Conservation (phyloP, 1,284 basidiomycete species). For the Apiotrichum mycotoxinovorans region DNA sequence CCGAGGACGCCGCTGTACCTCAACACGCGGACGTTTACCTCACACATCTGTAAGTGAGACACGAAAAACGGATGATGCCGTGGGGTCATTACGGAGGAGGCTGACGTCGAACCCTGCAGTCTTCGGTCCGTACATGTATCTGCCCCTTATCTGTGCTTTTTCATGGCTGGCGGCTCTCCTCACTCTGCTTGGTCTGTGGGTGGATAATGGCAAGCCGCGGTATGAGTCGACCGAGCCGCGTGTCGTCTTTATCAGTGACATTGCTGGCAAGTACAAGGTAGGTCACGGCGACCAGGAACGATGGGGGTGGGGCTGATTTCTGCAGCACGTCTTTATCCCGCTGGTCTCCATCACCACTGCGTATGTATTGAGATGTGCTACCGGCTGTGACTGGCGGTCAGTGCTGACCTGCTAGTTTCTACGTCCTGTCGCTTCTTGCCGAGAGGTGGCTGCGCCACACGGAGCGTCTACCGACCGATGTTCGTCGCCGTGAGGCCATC, state of each 20-base stretch:
- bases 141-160: constrained; percentile 37
- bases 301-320: neutral
- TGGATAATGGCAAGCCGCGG: constrained; percentile 41
- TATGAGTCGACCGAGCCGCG: constrained; percentile 46
- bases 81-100: no score
- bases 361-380: no score
- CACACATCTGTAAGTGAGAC: constrained; percentile 40
- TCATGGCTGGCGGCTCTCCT: constrained; percentile 45
- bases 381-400: no score
- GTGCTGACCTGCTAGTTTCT: constrained; percentile 30
- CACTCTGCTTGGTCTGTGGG: constrained; percentile 49
- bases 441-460: constrained; percentile 54
- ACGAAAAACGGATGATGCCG: no score
- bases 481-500: constrained; percentile 46
- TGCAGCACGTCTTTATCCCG: constrained; percentile 48
- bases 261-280: constrained; percentile 48
- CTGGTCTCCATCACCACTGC: constrained; percentile 36
- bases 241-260: constrained; percentile 53
- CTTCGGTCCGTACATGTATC: constrained; percentile 48
- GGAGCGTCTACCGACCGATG: constrained; percentile 53
- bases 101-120: constrained; percentile 32
- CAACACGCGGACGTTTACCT: constrained; percentile 37
- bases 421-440: constrained; percentile 50
- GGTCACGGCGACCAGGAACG: neutral
- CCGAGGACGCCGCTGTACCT: constrained; percentile 23